Evolutionary conservation across 2,329 filamentous ascomycete species (phyloP), one percentile per base, ranked within the genome.

Genomic region (Hirsutella thompsonii): DNA sequence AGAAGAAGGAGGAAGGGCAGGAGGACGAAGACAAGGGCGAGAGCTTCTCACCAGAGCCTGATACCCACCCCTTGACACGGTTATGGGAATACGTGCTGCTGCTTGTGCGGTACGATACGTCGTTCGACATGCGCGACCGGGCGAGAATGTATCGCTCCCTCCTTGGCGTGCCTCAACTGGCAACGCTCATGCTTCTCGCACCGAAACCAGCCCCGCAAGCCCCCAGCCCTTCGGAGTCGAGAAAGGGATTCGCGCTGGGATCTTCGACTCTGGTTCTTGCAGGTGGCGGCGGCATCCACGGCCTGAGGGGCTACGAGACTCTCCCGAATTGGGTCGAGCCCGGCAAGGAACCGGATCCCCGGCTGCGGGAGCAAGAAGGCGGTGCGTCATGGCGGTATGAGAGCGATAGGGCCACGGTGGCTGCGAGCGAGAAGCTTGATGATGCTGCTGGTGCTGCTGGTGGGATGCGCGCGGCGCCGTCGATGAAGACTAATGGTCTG

Each of bases 131-230:
- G 3, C 86, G 92, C 47, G 92, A 96, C 57, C 83, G 92, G 20
- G 81, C 89, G 2, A 79, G 92, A 26, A 74, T 95, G 46, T 96
- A 94, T 65, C 87, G 84, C 47, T 74, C 88, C 1, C 76, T 98
- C 1, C 75, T 98, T 2, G 73, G 78, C 4, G 79, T 84, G 4
- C 86, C 89, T 1, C 87, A 96, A 58, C 75, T 98, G 14, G 92
- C 92, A 3, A 88, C 83, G 1, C 70, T 98, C 13, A 83, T 96
- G 58, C 78, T 98, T 1, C 74, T 96, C 2, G 92, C 92, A 0
- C 89, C 92, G 0, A 98, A 98, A 57, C 90, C 92, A 0, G 87
- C 92, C 0, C 92, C 92, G 0, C 86, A 94, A 45, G 83, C 84
- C 0, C 88, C 88, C 0, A 94, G 85, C 44, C 92, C 92, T 1